These are phyloP conservation scores for Globisporangium radiosum DNA, from an alignment of 352 stramenopile genomes.

Conservation along the genomic window DNA sequence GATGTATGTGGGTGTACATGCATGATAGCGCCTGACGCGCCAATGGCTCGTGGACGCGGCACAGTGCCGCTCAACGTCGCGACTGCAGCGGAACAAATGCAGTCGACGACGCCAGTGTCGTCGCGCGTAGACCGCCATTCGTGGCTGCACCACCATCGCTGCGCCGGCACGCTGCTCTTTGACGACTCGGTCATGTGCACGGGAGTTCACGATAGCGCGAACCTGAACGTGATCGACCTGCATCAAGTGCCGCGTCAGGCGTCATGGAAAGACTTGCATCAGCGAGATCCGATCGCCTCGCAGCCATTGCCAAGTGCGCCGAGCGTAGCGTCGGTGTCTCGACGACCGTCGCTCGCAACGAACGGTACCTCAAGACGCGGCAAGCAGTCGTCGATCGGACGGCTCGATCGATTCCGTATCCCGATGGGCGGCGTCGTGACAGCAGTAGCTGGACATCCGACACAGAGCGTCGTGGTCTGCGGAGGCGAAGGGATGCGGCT, in stretches of 20 bases:
- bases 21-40: not conserved
- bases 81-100: constrained; percentile 18
- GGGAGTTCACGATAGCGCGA: constrained; percentile 27
- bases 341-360: not conserved
- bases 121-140: constrained; percentile 23
- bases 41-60: not conserved
- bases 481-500: constrained; percentile 36
- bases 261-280: not conserved
- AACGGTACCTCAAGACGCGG: too few species aligned
- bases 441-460: constrained; percentile 36
- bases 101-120: not conserved
- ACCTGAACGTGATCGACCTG: constrained; percentile 48
- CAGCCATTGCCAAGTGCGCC: not conserved
- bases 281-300: not conserved
- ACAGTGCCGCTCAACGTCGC: constrained; percentile 24
- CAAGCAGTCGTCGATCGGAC: constrained; percentile 13
- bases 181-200: constrained; percentile 46
- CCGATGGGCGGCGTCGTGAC: constrained; percentile 36
- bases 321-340: not conserved
- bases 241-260: constrained; percentile 20
- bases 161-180: constrained; percentile 33
- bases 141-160: constrained; percentile 53
- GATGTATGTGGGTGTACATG: not conserved
- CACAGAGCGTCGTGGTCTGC: constrained; percentile 36
- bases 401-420: constrained; percentile 45